A percentile compares a stretch with the other conserved stretches of the same genome.
Conservation (phyloP, 768 basidiomycete species). For the Artomyces pyxidatus region DNA sequence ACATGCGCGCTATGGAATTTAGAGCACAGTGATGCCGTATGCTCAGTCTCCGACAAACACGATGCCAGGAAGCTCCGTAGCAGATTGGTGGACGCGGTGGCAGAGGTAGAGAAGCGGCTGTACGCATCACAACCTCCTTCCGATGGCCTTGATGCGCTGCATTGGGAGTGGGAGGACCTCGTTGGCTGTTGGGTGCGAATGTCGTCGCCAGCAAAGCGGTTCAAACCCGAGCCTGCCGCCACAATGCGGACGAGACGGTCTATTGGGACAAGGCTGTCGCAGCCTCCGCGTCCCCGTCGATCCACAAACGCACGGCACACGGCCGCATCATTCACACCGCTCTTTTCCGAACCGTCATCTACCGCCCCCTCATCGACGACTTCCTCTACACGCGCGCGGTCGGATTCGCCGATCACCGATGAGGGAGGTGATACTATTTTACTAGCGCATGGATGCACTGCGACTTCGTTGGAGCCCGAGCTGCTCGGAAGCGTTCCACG, state of each 20-base stretch:
- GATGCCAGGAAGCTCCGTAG: background rate
- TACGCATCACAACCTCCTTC: background rate
- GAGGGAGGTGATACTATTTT: background rate
- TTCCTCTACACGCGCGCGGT: background rate
- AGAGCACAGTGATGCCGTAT: background rate
- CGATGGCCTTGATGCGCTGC: background rate
- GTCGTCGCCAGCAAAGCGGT: background rate
- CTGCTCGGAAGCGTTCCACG: background rate
- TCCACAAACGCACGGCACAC: background rate
- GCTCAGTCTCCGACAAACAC: background rate
- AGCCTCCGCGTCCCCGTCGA: background rate
- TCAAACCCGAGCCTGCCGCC: background rate
- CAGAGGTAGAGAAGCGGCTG: background rate
- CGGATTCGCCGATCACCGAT: background rate
- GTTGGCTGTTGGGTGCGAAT: conserved; percentile 2
- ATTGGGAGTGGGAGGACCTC: conserved; percentile 3
- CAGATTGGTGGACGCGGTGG: background rate
- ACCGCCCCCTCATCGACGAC: background rate
- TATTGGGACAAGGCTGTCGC: background rate
- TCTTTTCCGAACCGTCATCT: background rate
- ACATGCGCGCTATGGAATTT: conserved; percentile 1
- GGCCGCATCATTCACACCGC: background rate
- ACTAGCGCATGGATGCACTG: no score
- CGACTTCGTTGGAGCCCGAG: no score
- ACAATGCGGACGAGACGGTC: background rate